Percentiles rank a stretch among this genome's conserved stretches.
phyloP scores from a whole-genome alignment of 2,329 filamentous ascomycete genomes.

The Septoria petroselini region DNA sequence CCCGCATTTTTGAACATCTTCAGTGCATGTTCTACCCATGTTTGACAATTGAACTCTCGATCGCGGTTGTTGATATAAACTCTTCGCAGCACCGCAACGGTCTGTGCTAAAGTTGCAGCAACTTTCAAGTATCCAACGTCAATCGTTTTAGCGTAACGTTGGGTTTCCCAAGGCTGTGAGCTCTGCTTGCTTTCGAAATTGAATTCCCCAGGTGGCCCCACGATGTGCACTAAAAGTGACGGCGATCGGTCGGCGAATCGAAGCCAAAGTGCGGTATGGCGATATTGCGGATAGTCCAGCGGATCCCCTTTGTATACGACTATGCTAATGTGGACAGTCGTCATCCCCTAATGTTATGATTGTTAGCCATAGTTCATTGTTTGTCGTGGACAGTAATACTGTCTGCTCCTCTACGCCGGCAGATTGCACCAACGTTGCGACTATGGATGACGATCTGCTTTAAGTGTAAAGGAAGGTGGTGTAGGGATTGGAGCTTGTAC shows the following conservation, averaged over 20 bases:
- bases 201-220: conserved; percentile 9
- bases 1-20: conserved; percentile 4
- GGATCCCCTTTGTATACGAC: conserved; percentile 12
- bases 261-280: conserved; percentile 19
- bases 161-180: neutral
- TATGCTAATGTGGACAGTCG: conserved; percentile 11
- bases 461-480: neutral
- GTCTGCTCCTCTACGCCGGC: too few species aligned
- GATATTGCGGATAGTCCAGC: conserved; percentile 18
- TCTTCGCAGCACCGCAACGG: conserved; percentile 4
- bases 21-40: conserved; percentile 17
- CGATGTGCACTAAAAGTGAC: conserved; percentile 3
- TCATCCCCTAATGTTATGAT: too few species aligned
- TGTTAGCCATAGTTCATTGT: too few species aligned
- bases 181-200: conserved; percentile 7
- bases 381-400: too few species aligned
- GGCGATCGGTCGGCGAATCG: conserved; percentile 10
- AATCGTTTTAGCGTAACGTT: conserved; percentile 5
- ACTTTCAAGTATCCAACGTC: conserved; percentile 7
- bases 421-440: too few species aligned
- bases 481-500: neutral
- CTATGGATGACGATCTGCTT: too few species aligned
- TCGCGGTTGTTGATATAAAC: conserved; percentile 15
- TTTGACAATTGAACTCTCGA: conserved; percentile 20
- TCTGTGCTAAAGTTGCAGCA: neutral